A percentile compares a stretch with the other conserved stretches of the same genome.
phyloP scores from a whole-genome alignment of 345 rosid genomes.

The Moringa oleifera region DNA sequence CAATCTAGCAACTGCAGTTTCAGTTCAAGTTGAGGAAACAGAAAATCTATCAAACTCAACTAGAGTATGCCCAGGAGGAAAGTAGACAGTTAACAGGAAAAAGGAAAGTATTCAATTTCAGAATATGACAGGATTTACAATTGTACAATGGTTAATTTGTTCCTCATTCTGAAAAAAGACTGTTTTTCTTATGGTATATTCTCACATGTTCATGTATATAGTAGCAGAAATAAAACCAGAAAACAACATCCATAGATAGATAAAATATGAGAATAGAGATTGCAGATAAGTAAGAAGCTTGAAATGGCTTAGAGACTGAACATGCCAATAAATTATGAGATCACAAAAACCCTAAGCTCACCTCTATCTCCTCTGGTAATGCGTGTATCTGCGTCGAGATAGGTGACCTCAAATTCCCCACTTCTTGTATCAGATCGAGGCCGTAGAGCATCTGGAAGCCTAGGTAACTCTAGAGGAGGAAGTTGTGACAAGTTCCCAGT shows the following conservation, averaged over 20 bases:
- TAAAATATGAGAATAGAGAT: too few relatives aligned
- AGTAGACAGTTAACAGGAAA: too few relatives aligned
- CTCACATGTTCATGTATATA: neutral
- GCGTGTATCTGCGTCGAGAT: conserved; percentile 55
- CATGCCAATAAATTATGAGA: neutral
- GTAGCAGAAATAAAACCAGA: neutral
- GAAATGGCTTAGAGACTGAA: neutral
- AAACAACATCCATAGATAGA: too few relatives aligned
- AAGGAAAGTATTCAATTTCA: too few relatives aligned
- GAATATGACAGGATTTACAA: too few relatives aligned
- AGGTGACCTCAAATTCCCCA: conserved; percentile 85
- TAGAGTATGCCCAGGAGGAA: too few relatives aligned
- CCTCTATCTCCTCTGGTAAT: conserved; percentile 86
- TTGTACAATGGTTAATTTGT: neutral
- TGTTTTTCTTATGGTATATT: too few relatives aligned
- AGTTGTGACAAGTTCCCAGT: conserved; percentile 63
- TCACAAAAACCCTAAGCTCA: conserved; percentile 76
- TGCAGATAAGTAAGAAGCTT: too few relatives aligned
- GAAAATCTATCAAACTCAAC: too few relatives aligned
- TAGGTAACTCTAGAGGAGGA: conserved; percentile 75
- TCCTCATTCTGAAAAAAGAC: neutral
- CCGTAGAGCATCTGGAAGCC: conserved; percentile 62
- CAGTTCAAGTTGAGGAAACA: too few relatives aligned
- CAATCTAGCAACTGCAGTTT: too few relatives aligned
- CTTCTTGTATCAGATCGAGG: conserved; percentile 57